phyloP scores from a whole-genome alignment of 371 early-diverging fungal genomes.

The Lichtheimia corymbifera region DNA sequence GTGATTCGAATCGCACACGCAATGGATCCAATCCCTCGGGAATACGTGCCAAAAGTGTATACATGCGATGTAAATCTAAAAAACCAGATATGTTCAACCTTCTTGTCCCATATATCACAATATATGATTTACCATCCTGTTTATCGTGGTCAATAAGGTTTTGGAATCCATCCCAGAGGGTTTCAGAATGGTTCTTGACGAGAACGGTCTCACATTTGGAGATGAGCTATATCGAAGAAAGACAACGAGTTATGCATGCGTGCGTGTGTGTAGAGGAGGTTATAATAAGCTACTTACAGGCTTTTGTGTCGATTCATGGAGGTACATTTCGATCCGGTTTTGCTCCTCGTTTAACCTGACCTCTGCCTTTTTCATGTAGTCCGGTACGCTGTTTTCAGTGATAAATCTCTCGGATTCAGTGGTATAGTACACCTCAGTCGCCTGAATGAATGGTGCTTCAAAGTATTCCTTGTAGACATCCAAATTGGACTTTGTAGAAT shows the following conservation, averaged over 20 bases:
- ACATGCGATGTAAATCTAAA: constrained; percentile 85
- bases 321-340: constrained; percentile 81
- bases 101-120: no score
- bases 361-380: constrained; percentile 94
- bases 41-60: constrained; percentile 77
- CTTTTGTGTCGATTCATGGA: constrained; percentile 80
- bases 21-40: constrained; percentile 83
- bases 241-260: not conserved
- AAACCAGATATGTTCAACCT: no score
- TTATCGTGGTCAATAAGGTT: constrained; percentile 82
- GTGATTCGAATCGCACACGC: constrained; percentile 75
- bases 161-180: constrained; percentile 88
- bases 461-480: constrained; percentile 87
- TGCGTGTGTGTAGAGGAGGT: not conserved
- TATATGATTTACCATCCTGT: constrained; percentile 57
- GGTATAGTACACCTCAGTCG: constrained; percentile 84
- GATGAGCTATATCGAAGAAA: constrained; percentile 48
- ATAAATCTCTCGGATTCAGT: constrained; percentile 85
- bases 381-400: constrained; percentile 83
- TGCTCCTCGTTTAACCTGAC: constrained; percentile 87
- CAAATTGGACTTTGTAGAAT: constrained; percentile 76
- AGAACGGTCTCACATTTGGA: constrained; percentile 82
- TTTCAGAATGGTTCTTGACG: constrained; percentile 78
- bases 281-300: constrained; percentile 46
- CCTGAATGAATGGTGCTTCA: constrained; percentile 77